Evolutionary conservation across 148 eudicot genomes (phyloP), one percentile per base, ranked within the genome.

Genomic region (Bassia scoparia): DNA sequence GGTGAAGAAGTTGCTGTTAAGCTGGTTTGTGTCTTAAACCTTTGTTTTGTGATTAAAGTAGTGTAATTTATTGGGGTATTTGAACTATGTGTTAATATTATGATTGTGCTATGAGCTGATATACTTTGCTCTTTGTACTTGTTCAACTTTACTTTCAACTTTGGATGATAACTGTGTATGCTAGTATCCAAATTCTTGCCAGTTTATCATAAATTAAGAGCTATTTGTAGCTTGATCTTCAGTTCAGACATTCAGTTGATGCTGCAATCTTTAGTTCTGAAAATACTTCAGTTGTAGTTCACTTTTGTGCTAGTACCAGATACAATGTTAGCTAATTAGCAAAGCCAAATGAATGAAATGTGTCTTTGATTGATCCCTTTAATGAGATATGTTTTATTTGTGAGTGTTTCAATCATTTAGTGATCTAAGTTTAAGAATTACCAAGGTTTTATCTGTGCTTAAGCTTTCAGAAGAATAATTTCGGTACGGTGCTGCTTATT

Each of bases 1-100:
- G 89, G 90, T 30, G 97, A 92, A 76, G 97, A 92, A 84, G 95
- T 92, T 74, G 97, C 92, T 17, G 84, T 89, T 60, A 92, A 92
- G 88, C 83, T 92, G 90, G 97, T 92, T 84, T 79, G 97, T 82
- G 27, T 54, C 21, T 72, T 67, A 38, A 31, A 77, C 71, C 37
- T 73, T 41, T 54, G 17, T 60, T 49, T 59, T 26, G 21, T 66
- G 44, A 4, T 17, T 44, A 20, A 44, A 33, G 30, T 76, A 11
- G n/a, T 58, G 20, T 27, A 27, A 21, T 70, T 58, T 64, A n/a
- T 10, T 67, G 43, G n/a, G 23, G 12, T 41, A 41, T 11, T 41
- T 41, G 46, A 41, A 41, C 12, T 41, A 41, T 41, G 5, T 41
- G 46, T 7, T 41, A 41, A 41, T 41, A 41, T 8, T 41, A 41